A percentile compares a stretch with the other conserved stretches of the same genome.
Conservation (phyloP, 805 yeast species). For the Ogataea siamensis region DNA sequence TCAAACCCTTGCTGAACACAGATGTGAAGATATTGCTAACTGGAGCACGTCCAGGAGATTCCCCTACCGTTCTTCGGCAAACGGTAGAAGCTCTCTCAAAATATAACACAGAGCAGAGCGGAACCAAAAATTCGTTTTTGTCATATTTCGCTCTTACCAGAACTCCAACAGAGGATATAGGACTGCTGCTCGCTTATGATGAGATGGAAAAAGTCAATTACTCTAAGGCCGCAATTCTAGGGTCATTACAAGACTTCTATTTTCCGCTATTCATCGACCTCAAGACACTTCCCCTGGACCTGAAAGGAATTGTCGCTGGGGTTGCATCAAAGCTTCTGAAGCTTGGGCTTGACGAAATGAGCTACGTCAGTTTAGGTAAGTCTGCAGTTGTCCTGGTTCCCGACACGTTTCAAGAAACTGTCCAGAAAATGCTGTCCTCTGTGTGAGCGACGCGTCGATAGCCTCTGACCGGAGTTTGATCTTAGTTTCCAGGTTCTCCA, state of each 20-base stretch:
- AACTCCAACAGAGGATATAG: constrained; percentile 50
- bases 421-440: constrained; percentile 15
- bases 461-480: constrained; percentile 6
- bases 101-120: constrained; percentile 18
- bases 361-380: constrained; percentile 58
- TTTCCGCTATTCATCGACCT: constrained; percentile 58
- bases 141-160: constrained; percentile 52
- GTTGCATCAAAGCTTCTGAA: constrained; percentile 49
- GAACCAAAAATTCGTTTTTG: constrained; percentile 30
- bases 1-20: constrained; percentile 44
- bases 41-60: constrained; percentile 56
- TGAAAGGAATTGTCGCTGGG: constrained; percentile 67
- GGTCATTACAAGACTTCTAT: constrained; percentile 55
- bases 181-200: constrained; percentile 39
- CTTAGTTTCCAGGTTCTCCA: constrained; percentile 3
- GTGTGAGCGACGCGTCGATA: constrained; percentile 7
- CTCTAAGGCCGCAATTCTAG: constrained; percentile 43
- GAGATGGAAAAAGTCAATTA: constrained; percentile 40
- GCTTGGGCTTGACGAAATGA: constrained; percentile 44
- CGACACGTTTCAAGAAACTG: constrained; percentile 35
- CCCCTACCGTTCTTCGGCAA: constrained; percentile 39
- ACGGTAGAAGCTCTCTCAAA: constrained; percentile 38
- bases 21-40: constrained; percentile 47
- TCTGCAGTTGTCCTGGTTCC: constrained; percentile 62
- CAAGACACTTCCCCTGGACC: constrained; percentile 51